These are phyloP conservation scores for Panicum hallii DNA, from an alignment of 202 grass and related monocot genomes.

Conservation along the genomic window DNA sequence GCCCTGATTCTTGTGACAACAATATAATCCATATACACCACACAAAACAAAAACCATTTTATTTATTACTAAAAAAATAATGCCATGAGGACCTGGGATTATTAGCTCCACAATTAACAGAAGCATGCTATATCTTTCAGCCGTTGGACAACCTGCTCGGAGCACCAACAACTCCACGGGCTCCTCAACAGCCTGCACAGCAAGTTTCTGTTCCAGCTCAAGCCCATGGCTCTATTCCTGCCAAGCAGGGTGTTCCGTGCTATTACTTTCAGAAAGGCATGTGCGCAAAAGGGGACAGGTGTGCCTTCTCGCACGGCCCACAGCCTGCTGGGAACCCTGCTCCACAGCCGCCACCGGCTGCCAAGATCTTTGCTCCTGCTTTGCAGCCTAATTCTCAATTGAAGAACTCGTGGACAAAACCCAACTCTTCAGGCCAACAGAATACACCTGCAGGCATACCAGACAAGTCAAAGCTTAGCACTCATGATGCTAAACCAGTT, in stretches of 20 bases:
- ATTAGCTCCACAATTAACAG: neutral
- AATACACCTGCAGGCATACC: neutral
- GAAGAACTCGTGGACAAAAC: conserved; percentile 62
- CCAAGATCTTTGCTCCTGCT: conserved; percentile 45
- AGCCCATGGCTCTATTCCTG: conserved; percentile 25
- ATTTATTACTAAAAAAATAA: neutral
- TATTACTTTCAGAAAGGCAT: conserved; percentile 76
- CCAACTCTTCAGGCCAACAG: conserved; percentile 36
- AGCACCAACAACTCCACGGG: conserved; percentile 38
- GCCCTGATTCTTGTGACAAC: too few relatives aligned
- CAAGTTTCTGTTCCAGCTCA: conserved; percentile 40
- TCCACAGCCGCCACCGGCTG: conserved; percentile 13
- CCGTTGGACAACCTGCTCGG: conserved; percentile 55
- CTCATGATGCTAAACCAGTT: conserved; percentile 25
- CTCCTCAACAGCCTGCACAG: conserved; percentile 41
- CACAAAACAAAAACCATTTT: neutral
- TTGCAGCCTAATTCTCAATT: conserved; percentile 37
- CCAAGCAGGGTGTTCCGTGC: conserved; percentile 63
- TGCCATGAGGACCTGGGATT: neutral
- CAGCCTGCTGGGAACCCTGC: conserved; percentile 44
- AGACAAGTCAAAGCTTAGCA: conserved; percentile 24
- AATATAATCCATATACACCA: neutral
- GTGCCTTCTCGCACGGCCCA: conserved; percentile 58
- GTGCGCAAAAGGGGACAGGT: conserved; percentile 67
- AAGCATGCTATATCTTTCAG: conserved; percentile 38